phyloP scores from a whole-genome alignment of 345 rosid species.

The Boechera divaricarpa region DNA sequence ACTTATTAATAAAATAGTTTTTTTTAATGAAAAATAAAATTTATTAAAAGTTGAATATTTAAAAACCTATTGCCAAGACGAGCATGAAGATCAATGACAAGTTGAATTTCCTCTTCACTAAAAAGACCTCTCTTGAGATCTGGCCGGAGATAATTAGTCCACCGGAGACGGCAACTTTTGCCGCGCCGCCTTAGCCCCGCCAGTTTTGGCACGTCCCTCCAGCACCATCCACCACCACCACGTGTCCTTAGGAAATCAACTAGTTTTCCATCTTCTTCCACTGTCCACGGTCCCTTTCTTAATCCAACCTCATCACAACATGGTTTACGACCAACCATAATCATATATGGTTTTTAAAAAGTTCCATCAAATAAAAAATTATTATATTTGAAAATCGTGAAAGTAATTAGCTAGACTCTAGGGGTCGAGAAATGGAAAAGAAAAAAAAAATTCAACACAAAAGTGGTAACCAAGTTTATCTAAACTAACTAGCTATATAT shows the following conservation, averaged over 20 bases:
- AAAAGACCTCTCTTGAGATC: slow-evolving; percentile 78
- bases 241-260: slow-evolving; percentile 62
- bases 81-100: slow-evolving; percentile 77
- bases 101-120: slow-evolving; percentile 61
- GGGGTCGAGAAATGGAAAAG: slow-evolving; percentile 3
- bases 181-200: slow-evolving; percentile 80
- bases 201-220: slow-evolving; percentile 77
- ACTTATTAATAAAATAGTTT: too few relatives aligned
- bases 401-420: slow-evolving; percentile 8
- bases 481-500: slow-evolving; percentile 49
- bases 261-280: slow-evolving; percentile 69
- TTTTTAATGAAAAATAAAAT: not conserved
- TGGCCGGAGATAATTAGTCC: slow-evolving; percentile 88
- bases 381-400: slow-evolving; percentile 9
- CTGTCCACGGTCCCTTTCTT: slow-evolving; percentile 84
- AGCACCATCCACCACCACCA: slow-evolving; percentile 78
- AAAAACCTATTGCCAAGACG: slow-evolving; percentile 72
- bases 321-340: slow-evolving; percentile 69
- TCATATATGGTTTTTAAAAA: not conserved
- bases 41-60: not conserved
- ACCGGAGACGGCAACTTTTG: slow-evolving; percentile 83
- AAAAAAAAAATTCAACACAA: not conserved
- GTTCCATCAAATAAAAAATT: not conserved
- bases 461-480: slow-evolving; percentile 43
- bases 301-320: slow-evolving; percentile 72